These are phyloP conservation scores for Cystoderma amianthinum DNA, from an alignment of 768 basidiomycete genomes.

Conservation along the genomic window DNA sequence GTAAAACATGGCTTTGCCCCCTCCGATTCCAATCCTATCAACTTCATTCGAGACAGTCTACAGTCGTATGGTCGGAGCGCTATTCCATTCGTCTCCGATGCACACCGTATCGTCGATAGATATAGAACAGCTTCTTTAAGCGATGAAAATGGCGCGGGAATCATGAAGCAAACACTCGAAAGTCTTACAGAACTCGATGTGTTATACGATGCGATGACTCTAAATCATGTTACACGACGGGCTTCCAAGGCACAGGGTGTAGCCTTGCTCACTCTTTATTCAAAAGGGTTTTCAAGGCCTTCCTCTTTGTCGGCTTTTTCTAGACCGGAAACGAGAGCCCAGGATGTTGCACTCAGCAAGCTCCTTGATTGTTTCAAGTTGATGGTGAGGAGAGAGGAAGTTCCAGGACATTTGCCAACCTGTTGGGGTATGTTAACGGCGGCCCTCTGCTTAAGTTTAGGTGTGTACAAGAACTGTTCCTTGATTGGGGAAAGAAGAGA, in stretches of 20 bases:
- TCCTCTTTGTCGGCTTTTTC: slow-evolving; percentile 19
- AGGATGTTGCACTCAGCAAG: slow-evolving; percentile 17
- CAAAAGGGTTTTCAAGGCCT: slow-evolving; percentile 71
- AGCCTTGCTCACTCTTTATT: slow-evolving; percentile 83
- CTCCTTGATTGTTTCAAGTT: slow-evolving; percentile 69
- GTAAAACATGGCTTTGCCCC: slow-evolving; percentile 74
- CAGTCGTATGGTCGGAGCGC: slow-evolving; percentile 74
- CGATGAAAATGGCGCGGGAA: slow-evolving; percentile 7
- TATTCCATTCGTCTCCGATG: slow-evolving; percentile 72
- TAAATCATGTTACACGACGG: slow-evolving; percentile 84
- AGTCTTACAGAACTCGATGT: slow-evolving; percentile 56
- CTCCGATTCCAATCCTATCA: slow-evolving; percentile 39
- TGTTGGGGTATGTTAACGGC: slow-evolving; percentile 89
- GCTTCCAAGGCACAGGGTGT: slow-evolving; percentile 91
- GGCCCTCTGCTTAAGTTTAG: slow-evolving; percentile 64
- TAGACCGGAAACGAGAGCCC: slow-evolving; percentile 8
- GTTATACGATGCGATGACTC: slow-evolving; percentile 77
- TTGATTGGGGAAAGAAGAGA: not conserved
- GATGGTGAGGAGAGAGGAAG: slow-evolving; percentile 53
- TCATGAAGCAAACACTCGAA: slow-evolving; percentile 22
- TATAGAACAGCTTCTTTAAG: slow-evolving; percentile 11
- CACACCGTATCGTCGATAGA: slow-evolving; percentile 38
- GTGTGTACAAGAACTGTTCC: slow-evolving; percentile 40
- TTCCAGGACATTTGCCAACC: slow-evolving; percentile 78
- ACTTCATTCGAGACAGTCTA: slow-evolving; percentile 68